These are phyloP conservation scores for Apiospora aurea DNA, from an alignment of 2,329 filamentous ascomycete species.

Conservation along the genomic window DNA sequence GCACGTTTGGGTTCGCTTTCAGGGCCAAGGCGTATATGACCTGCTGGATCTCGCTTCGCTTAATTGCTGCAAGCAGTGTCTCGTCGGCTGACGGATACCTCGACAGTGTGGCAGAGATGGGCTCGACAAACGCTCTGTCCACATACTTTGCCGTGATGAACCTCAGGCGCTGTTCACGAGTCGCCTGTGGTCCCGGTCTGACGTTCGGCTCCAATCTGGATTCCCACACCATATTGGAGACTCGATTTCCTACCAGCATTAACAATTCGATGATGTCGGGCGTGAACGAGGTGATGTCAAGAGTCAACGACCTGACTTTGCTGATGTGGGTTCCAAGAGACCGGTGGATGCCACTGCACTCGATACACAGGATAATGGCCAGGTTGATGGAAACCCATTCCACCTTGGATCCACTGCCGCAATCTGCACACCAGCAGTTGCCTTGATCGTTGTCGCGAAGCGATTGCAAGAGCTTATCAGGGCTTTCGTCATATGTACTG, in stretches of 20 bases:
- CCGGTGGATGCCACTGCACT: slow-evolving; percentile 96
- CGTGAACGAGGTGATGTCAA: slow-evolving; percentile 96
- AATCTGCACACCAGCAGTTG: slow-evolving; percentile 94
- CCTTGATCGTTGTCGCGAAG: slow-evolving; percentile 90
- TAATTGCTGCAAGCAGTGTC: slow-evolving; percentile 88
- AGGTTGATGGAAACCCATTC: slow-evolving; percentile 99
- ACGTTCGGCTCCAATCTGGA: slow-evolving; percentile 75
- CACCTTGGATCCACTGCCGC: slow-evolving; percentile 87
- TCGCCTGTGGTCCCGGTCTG: slow-evolving; percentile 80
- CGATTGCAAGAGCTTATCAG: slow-evolving; percentile 84
- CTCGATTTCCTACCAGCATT: slow-evolving; percentile 87
- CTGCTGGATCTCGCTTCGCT: slow-evolving; percentile 93
- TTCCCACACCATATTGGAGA: slow-evolving; percentile 98
- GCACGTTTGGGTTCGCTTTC: slow-evolving; percentile 83
- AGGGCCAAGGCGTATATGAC: slow-evolving; percentile 91
- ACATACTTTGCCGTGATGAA: slow-evolving; percentile 98
- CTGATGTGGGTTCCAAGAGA: slow-evolving; percentile 97
- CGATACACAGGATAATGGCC: slow-evolving; percentile 94
- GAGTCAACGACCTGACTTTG: slow-evolving; percentile 92
- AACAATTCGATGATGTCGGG: slow-evolving; percentile 96
- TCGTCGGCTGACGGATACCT: slow-evolving; percentile 84
- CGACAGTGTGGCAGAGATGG: slow-evolving; percentile 76
- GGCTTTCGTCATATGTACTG: slow-evolving; percentile 79
- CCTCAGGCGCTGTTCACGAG: slow-evolving; percentile 86
- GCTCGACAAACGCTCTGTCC: slow-evolving; percentile 81